These are phyloP conservation scores for Puccinia novopanici DNA, from an alignment of 1,284 basidiomycete species.

Conservation along the genomic window DNA sequence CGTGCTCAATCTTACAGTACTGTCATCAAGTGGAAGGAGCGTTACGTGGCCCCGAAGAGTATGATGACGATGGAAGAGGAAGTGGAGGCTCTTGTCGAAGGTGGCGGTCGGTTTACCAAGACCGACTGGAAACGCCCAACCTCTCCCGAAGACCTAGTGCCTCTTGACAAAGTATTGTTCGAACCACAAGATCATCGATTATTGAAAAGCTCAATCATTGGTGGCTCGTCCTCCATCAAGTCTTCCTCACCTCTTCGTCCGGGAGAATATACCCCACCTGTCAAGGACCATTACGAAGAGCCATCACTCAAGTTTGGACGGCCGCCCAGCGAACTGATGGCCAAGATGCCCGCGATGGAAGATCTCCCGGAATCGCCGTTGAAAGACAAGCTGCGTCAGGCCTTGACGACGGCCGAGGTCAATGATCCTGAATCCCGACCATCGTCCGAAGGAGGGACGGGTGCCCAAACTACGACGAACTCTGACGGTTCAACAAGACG, in stretches of 20 bases:
- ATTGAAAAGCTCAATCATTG: constrained; percentile 52
- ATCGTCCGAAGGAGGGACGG: background rate
- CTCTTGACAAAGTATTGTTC: constrained; percentile 58
- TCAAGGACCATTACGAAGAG: constrained; percentile 54
- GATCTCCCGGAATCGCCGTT: constrained; percentile 50
- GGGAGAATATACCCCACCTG: constrained; percentile 63
- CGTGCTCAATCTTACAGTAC: constrained; percentile 70
- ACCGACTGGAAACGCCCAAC: constrained; percentile 58
- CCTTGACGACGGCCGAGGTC: background rate
- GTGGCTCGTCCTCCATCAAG: constrained; percentile 51
- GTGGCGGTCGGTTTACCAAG: constrained; percentile 65
- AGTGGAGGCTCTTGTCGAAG: constrained; percentile 90
- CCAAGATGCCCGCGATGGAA: constrained; percentile 43
- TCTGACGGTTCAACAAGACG: background rate
- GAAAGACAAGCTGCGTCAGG: constrained; percentile 30
- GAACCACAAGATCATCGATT: constrained; percentile 57
- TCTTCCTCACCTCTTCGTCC: constrained; percentile 52
- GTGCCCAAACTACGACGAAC: background rate
- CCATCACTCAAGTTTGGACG: constrained; percentile 49
- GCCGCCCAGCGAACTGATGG: constrained; percentile 49
- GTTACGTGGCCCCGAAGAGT: constrained; percentile 73
- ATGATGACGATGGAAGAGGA: constrained; percentile 72
- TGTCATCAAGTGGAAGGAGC: constrained; percentile 78
- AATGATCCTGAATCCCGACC: background rate
- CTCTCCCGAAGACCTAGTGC: constrained; percentile 57